Conservation (phyloP, 2,329 filamentous ascomycete species). For the Purpureocillium takamizusanense region DNA sequence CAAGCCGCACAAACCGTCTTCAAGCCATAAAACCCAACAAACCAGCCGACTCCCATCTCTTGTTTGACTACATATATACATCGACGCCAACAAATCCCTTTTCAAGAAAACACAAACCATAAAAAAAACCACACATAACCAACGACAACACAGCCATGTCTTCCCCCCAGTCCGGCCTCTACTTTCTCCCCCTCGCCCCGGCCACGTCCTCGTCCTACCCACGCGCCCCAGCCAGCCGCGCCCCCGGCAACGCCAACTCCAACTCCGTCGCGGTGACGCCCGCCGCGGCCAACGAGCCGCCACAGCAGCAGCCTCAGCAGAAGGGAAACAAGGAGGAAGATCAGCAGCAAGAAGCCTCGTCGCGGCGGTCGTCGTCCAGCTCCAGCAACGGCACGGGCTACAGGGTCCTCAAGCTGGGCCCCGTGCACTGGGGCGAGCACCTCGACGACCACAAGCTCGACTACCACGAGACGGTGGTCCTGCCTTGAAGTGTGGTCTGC, state of each 20-base stretch:
- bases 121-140: too few relatives aligned
- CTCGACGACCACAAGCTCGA: slow-evolving; percentile 46
- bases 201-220: slow-evolving; percentile 49
- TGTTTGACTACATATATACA: too few relatives aligned
- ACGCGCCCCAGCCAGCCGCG: slow-evolving; percentile 24
- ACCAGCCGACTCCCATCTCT: too few relatives aligned
- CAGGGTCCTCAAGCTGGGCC: slow-evolving; percentile 54
- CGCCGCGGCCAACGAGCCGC: too few relatives aligned
- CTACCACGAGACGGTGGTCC: slow-evolving; percentile 36
- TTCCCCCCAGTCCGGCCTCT: slow-evolving; percentile 6
- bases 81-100: too few relatives aligned
- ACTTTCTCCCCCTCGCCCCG: slow-evolving; percentile 54
- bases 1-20: too few relatives aligned
- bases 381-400: slow-evolving; percentile 25
- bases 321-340: too few relatives aligned
- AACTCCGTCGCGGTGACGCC: slow-evolving; percentile 9
- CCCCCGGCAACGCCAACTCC: slow-evolving; percentile 12
- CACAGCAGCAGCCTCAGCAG: too few relatives aligned
- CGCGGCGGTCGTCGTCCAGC: slow-evolving; percentile 46
- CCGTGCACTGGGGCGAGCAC: slow-evolving; percentile 56
- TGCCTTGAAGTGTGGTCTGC: too few relatives aligned
- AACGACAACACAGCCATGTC: slow-evolving; percentile 1
- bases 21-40: too few relatives aligned
- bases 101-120: too few relatives aligned
- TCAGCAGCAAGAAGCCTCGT: slow-evolving; percentile 5